Conservation (phyloP, 352 stramenopile genomes). For the Phytophthora sansomeana region DNA sequence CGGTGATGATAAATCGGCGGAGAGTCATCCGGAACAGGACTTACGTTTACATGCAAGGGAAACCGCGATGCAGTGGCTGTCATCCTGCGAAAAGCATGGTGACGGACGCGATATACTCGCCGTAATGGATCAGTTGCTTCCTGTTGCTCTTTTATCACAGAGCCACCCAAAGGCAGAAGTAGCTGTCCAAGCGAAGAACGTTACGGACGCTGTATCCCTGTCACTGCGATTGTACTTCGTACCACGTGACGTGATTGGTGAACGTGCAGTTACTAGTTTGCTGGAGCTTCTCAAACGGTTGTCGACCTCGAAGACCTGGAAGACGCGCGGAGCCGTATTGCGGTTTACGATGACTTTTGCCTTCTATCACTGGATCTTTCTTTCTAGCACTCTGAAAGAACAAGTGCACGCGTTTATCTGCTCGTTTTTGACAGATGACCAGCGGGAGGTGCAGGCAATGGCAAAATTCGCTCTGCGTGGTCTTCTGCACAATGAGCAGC, state of each 20-base stretch:
- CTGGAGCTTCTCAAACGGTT: slow-evolving; percentile 56
- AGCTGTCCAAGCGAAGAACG: slow-evolving; percentile 69
- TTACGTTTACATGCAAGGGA: slow-evolving; percentile 58
- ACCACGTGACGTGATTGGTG: slow-evolving; percentile 6
- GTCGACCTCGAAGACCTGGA: slow-evolving; percentile 57
- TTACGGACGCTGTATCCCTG: slow-evolving; percentile 59
- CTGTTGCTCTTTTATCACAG: slow-evolving; percentile 74
- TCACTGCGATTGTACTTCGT: slow-evolving; percentile 62
- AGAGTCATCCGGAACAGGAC: slow-evolving; percentile 27
- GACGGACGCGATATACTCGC: slow-evolving; percentile 51
- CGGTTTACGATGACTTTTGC: slow-evolving; percentile 78
- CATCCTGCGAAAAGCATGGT: slow-evolving; percentile 56
- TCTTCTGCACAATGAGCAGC: slow-evolving; percentile 67
- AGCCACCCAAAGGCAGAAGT: slow-evolving; percentile 76
- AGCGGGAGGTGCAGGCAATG: slow-evolving; percentile 85
- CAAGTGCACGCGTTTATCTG: slow-evolving; percentile 64
- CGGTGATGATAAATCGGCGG: slow-evolving; percentile 11
- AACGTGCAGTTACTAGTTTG: slow-evolving; percentile 36
- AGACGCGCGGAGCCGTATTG: slow-evolving; percentile 72
- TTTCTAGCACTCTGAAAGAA: slow-evolving; percentile 44
- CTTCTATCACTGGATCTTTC: slow-evolving; percentile 81
- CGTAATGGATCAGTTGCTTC: slow-evolving; percentile 61
- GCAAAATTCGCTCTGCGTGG: slow-evolving; percentile 77
- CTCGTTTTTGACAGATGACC: slow-evolving; percentile 67
- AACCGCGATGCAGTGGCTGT: slow-evolving; percentile 77